Evolutionary conservation across 1,284 basidiomycete species (phyloP).

Genomic region (Ceratobasidium sp.): DNA sequence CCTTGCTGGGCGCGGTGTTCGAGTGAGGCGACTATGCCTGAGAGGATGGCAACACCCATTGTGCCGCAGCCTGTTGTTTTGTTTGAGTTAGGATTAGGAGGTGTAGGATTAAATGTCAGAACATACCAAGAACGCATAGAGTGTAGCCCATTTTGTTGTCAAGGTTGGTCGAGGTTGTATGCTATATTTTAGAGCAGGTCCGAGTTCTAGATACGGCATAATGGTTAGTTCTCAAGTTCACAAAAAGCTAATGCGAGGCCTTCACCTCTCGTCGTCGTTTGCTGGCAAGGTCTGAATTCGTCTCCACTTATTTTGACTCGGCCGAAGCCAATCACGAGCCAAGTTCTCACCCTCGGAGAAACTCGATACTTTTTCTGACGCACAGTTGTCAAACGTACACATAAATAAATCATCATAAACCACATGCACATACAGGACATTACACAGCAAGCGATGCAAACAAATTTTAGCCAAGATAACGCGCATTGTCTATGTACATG

Average conservation of each 20-base stretch:
- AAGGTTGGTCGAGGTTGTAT: background rate
- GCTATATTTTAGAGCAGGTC: background rate
- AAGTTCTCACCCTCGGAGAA: slow-evolving; percentile 1
- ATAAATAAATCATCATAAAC: slow-evolving; percentile 31
- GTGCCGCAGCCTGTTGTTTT: slow-evolving; percentile 89
- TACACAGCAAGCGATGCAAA: slow-evolving; percentile 26
- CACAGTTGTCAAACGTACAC: background rate
- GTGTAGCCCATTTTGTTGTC: slow-evolving; percentile 62
- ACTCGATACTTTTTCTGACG: background rate
- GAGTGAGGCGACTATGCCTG: slow-evolving; percentile 86
- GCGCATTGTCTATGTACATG: background rate
- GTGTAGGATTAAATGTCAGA: slow-evolving; percentile 6
- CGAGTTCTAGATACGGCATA: background rate
- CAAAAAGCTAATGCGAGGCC: background rate
- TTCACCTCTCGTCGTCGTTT: slow-evolving; percentile 29
- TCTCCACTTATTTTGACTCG: slow-evolving; percentile 38
- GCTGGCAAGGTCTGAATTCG: slow-evolving; percentile 28
- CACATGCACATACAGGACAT: slow-evolving; percentile 15
- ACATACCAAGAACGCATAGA: slow-evolving; percentile 62
- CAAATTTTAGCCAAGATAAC: slow-evolving; percentile 2
- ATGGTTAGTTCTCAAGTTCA: background rate
- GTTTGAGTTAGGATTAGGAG: slow-evolving; percentile 33
- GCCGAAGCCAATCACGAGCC: slow-evolving; percentile 33
- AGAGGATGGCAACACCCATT: slow-evolving; percentile 97
- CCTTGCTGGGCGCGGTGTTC: slow-evolving; percentile 62